Conservation (phyloP, 495 filamentous ascomycete genomes). For the Parmelia sp. region DNA sequence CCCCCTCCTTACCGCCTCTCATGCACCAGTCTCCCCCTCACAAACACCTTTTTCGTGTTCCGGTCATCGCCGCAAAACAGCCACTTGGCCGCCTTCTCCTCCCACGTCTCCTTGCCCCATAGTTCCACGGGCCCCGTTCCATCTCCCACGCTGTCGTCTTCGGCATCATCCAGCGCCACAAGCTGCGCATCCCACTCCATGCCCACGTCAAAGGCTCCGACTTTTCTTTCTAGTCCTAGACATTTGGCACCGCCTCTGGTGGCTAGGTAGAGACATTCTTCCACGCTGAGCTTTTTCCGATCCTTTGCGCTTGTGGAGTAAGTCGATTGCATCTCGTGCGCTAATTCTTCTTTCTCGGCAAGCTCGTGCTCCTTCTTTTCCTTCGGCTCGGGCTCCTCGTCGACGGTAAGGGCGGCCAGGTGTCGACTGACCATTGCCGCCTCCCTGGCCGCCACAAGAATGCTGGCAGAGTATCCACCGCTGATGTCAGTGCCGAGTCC, state of each 20-base stretch:
- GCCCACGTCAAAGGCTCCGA: constrained; percentile 77
- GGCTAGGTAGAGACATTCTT: constrained; percentile 81
- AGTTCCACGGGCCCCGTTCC: constrained; percentile 56
- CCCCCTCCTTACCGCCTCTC: constrained; percentile 25
- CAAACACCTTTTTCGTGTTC: constrained; percentile 76
- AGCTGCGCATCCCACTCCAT: constrained; percentile 88
- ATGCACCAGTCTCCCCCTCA: constrained; percentile 71
- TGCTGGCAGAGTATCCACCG: constrained; percentile 72
- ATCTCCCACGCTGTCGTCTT: constrained; percentile 49
- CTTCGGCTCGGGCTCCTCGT: constrained; percentile 15
- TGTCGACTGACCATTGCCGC: constrained; percentile 67
- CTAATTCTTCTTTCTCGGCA: neutral
- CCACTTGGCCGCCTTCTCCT: constrained; percentile 79
- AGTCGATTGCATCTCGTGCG: neutral
- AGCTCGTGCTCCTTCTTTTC: constrained; percentile 17
- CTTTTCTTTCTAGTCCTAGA: constrained; percentile 57
- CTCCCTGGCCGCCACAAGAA: constrained; percentile 74
- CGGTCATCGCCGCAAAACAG: constrained; percentile 80
- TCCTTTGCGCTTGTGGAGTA: constrained; percentile 20
- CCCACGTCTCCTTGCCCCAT: constrained; percentile 79
- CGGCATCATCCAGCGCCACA: constrained; percentile 40
- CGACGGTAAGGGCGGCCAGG: constrained; percentile 35
- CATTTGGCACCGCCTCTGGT: constrained; percentile 75
- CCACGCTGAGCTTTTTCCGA: constrained; percentile 59
- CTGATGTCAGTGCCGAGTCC: constrained; percentile 86